These are phyloP conservation scores for Globisporangium nodosum DNA, from an alignment of 352 stramenopile genomes.

Conservation along the genomic window DNA sequence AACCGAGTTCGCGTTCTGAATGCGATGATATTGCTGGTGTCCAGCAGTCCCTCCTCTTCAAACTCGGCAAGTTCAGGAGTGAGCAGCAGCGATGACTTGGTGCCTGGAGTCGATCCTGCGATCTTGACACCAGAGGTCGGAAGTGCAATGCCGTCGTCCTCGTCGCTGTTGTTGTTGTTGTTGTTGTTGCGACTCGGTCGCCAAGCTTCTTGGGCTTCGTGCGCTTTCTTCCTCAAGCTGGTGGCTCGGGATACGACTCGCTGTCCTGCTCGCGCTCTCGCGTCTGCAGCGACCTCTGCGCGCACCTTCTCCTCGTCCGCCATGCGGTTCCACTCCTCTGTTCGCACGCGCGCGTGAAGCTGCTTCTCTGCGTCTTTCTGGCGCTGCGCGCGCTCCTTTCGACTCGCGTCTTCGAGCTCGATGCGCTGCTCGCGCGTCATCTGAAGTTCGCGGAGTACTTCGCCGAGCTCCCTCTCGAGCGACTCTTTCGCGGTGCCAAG, in stretches of 20 bases:
- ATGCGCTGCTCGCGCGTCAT: conserved; percentile 23
- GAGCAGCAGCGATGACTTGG: conserved; percentile 13
- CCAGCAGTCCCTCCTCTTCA: conserved; percentile 43
- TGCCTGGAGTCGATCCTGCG: background rate
- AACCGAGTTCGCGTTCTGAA: background rate
- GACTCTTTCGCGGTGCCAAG: conserved; percentile 23
- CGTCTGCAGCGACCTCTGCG: conserved; percentile 34
- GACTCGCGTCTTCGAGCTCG: conserved; percentile 37
- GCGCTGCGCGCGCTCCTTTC: conserved; percentile 30
- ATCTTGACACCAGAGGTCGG: background rate
- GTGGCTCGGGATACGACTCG: conserved; percentile 27
- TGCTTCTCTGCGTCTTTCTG: conserved; percentile 46
- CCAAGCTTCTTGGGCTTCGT: conserved; percentile 13
- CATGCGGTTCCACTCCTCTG: conserved; percentile 46
- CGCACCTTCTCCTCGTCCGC: conserved; percentile 45
- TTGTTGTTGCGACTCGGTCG: conserved; percentile 18
- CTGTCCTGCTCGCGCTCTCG: conserved; percentile 38
- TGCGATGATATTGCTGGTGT: background rate
- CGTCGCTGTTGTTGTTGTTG: conserved; percentile 14
- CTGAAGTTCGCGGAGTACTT: conserved; percentile 19
- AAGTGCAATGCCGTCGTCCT: conserved; percentile 3
- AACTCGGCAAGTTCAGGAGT: conserved; percentile 51
- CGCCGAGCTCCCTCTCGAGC: conserved; percentile 28
- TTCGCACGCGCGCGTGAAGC: conserved; percentile 30
- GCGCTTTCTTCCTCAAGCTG: conserved; percentile 25